A percentile compares a stretch with the other conserved stretches of the same genome.
These are phyloP conservation scores for Bauhinia variegata DNA, from an alignment of 306 rosid genomes.

Conservation along the genomic window DNA sequence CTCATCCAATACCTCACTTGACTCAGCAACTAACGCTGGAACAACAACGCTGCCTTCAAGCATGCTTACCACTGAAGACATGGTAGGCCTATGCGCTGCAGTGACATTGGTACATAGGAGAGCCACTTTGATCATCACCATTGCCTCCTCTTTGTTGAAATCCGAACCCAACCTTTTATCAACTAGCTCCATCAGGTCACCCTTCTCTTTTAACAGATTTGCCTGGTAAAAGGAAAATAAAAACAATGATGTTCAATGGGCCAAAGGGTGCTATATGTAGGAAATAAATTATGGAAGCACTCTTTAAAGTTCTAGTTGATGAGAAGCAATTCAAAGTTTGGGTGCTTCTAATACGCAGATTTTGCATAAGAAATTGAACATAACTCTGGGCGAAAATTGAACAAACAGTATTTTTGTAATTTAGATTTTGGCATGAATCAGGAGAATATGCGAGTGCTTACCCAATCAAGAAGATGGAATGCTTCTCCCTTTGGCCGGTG, in stretches of 20 bases:
- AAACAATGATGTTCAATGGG: neutral
- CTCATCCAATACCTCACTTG: conserved; percentile 27
- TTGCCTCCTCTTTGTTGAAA: conserved; percentile 31
- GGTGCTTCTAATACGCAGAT: too few species aligned
- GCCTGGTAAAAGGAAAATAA: conserved; percentile 39
- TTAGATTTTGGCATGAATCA: neutral
- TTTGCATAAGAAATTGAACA: too few species aligned
- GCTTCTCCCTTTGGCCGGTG: conserved; percentile 48
- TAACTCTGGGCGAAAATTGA: too few species aligned
- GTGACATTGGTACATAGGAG: conserved; percentile 34
- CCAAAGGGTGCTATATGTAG: too few species aligned
- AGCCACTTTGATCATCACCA: conserved; percentile 39
- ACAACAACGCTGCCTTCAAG: conserved; percentile 35
- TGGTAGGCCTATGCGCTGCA: conserved; percentile 39
- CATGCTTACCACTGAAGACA: conserved; percentile 45
- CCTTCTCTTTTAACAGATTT: conserved; percentile 34
- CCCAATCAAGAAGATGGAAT: conserved; percentile 63
- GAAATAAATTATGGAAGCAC: too few species aligned
- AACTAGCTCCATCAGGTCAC: conserved; percentile 43
- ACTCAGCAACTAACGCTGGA: conserved; percentile 5
- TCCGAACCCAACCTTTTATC: conserved; percentile 42
- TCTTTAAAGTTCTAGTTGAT: too few species aligned
- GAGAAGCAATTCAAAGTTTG: too few species aligned
- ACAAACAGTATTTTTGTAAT: too few species aligned
- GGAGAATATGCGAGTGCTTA: conserved; percentile 1